These are phyloP conservation scores for Epichloe amarillans DNA, from an alignment of 2,329 filamentous ascomycete genomes.

Conservation along the genomic window DNA sequence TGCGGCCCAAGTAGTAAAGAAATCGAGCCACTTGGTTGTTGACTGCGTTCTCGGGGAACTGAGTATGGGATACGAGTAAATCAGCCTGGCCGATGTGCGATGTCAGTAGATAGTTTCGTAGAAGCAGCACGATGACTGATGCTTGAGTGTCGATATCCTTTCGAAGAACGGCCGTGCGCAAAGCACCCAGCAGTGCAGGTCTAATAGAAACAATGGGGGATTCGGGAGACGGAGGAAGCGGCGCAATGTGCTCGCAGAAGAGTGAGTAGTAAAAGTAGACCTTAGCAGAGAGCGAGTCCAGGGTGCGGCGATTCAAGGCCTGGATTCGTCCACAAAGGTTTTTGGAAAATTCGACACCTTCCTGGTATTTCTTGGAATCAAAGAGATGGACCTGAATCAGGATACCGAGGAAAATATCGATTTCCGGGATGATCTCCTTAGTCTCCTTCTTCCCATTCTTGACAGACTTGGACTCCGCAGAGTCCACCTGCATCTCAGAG, in stretches of 20 bases:
- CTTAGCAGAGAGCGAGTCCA: slow-evolving; percentile 87
- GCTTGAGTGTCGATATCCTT: slow-evolving; percentile 98
- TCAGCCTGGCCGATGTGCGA: slow-evolving; percentile 97
- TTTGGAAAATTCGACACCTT: slow-evolving; percentile 73
- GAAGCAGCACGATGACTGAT: slow-evolving; percentile 82
- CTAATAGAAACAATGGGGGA: slow-evolving; percentile 80
- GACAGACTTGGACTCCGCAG: slow-evolving; percentile 36
- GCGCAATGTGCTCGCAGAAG: slow-evolving; percentile 83
- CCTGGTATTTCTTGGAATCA: slow-evolving; percentile 68
- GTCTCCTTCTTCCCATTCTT: slow-evolving; percentile 52
- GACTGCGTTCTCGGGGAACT: slow-evolving; percentile 84
- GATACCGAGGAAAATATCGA: slow-evolving; percentile 81
- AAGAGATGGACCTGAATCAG: slow-evolving; percentile 78
- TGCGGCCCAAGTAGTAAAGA: slow-evolving; percentile 92
- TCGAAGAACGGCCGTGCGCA: slow-evolving; percentile 87
- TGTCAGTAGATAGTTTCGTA: slow-evolving; percentile 90
- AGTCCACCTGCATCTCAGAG: slow-evolving; percentile 63
- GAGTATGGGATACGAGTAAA: slow-evolving; percentile 85
- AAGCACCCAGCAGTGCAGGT: slow-evolving; percentile 70
- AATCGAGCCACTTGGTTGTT: slow-evolving; percentile 98
- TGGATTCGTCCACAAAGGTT: slow-evolving; percentile 76
- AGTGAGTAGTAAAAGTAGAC: slow-evolving; percentile 97
- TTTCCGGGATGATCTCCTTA: slow-evolving; percentile 73
- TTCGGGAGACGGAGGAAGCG: slow-evolving; percentile 76
- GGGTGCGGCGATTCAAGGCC: slow-evolving; percentile 77